These are phyloP conservation scores for Samsoniella hepiali DNA, from an alignment of 2,329 filamentous ascomycete species.

Conservation along the genomic window DNA sequence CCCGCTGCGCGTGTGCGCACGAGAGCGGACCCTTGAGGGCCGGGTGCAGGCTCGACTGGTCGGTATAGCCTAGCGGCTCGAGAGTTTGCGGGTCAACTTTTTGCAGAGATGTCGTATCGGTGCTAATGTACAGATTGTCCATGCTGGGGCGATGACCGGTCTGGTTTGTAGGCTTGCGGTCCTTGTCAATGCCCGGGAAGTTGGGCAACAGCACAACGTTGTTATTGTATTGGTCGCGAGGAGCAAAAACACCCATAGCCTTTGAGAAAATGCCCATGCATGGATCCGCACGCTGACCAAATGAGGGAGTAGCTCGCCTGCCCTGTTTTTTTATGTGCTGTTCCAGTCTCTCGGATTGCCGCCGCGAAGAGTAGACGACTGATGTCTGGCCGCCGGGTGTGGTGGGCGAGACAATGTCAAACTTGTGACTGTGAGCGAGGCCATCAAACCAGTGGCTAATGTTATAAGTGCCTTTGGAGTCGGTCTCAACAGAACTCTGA, in stretches of 20 bases:
- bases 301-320: constrained; percentile 54
- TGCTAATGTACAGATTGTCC: constrained; percentile 51
- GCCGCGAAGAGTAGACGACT: constrained; percentile 69
- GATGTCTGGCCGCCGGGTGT: constrained; percentile 26
- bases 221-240: constrained; percentile 45
- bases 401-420: constrained; percentile 57
- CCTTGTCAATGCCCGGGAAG: constrained; percentile 52
- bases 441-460: constrained; percentile 81
- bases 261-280: constrained; percentile 73
- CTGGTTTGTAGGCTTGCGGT: constrained; percentile 20
- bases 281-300: constrained; percentile 70
- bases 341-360: constrained; percentile 62
- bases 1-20: constrained; percentile 68
- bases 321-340: constrained; percentile 60
- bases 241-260: constrained; percentile 58
- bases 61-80: constrained; percentile 64
- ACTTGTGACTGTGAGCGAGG: constrained; percentile 67
- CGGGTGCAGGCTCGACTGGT: constrained; percentile 62
- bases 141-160: constrained; percentile 38
- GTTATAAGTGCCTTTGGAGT: constrained; percentile 55
- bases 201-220: constrained; percentile 64
- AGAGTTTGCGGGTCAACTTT: constrained; percentile 67
- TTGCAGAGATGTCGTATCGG: constrained; percentile 56
- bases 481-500: constrained; percentile 56
- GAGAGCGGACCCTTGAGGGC: constrained; percentile 64